Percentiles rank a stretch among this genome's conserved stretches.
These are phyloP conservation scores for Sphaerobolus stellatus DNA, from an alignment of 1,284 basidiomycete genomes.

Conservation along the genomic window DNA sequence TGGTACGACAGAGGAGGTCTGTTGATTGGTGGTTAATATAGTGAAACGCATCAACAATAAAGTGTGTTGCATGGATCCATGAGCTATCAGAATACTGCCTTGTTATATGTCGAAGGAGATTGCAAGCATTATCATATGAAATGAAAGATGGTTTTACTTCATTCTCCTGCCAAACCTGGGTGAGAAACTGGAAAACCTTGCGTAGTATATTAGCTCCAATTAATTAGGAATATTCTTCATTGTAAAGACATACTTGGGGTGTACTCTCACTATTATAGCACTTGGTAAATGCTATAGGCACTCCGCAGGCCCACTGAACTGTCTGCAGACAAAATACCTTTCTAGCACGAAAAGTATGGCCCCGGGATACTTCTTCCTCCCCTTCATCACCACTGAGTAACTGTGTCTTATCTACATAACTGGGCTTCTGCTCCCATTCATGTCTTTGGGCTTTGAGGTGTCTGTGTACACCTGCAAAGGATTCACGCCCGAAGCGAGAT, in stretches of 20 bases:
- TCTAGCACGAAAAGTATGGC: slow-evolving; percentile 24
- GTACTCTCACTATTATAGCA: slow-evolving; percentile 23
- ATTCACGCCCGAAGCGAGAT: not conserved
- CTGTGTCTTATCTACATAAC: too few relatives aligned
- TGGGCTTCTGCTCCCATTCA: not conserved
- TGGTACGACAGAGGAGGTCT: slow-evolving; percentile 25
- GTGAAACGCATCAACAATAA: slow-evolving; percentile 33
- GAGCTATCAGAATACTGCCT: slow-evolving; percentile 18
- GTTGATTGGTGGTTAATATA: slow-evolving; percentile 27
- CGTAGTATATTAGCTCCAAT: too few relatives aligned
- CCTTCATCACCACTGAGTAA: too few relatives aligned
- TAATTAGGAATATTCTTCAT: too few relatives aligned
- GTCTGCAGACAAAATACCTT: slow-evolving; percentile 26
- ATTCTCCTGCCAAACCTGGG: not conserved
- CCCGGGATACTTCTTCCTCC: not conserved
- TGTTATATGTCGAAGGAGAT: slow-evolving; percentile 25
- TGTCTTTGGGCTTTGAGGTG: slow-evolving; percentile 19
- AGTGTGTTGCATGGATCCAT: slow-evolving; percentile 23
- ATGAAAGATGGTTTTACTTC: slow-evolving; percentile 20
- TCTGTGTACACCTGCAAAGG: too few relatives aligned
- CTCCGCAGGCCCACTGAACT: slow-evolving; percentile 26
- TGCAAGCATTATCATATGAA: slow-evolving; percentile 28
- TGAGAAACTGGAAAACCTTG: slow-evolving; percentile 18
- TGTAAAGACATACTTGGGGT: too few relatives aligned
- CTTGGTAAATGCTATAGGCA: slow-evolving; percentile 25